phyloP scores from a whole-genome alignment of 2,329 filamentous ascomycete species.

The Colletotrichum destructivum region DNA sequence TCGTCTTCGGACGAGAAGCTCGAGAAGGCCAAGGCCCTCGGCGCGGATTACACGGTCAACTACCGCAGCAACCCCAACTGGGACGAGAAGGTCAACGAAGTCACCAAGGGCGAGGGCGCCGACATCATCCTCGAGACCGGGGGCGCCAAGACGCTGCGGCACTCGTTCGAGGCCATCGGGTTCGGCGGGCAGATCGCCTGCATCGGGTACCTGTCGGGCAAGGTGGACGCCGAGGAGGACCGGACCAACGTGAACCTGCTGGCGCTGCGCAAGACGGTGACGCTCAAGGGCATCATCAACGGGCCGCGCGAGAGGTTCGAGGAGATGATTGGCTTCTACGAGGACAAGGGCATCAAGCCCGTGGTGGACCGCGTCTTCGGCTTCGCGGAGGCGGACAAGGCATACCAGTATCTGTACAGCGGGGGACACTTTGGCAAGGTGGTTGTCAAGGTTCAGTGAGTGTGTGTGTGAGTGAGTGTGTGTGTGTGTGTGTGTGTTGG shows the following conservation, averaged over 20 bases:
- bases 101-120: slow-evolving; percentile 63
- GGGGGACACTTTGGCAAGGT: slow-evolving; percentile 73
- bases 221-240: slow-evolving; percentile 69
- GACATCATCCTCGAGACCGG: slow-evolving; percentile 71
- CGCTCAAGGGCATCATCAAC: slow-evolving; percentile 71
- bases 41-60: slow-evolving; percentile 69
- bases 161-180: slow-evolving; percentile 67
- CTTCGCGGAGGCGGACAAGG: slow-evolving; percentile 63
- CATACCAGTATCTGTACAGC: slow-evolving; percentile 66
- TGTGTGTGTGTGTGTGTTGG: too few relatives aligned
- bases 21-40: slow-evolving; percentile 60
- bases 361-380: slow-evolving; percentile 64
- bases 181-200: slow-evolving; percentile 70
- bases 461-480: too few relatives aligned
- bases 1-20: slow-evolving; percentile 69
- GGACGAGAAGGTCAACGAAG: slow-evolving; percentile 62
- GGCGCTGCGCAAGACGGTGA: slow-evolving; percentile 62
- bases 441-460: slow-evolving; percentile 59
- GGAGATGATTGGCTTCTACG: slow-evolving; percentile 67
- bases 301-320: slow-evolving; percentile 69
- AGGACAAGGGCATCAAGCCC: slow-evolving; percentile 60
- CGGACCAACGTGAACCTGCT: slow-evolving; percentile 73
- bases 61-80: slow-evolving; percentile 67
- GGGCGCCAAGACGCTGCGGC: slow-evolving; percentile 65
- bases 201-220: slow-evolving; percentile 65